phyloP scores from a whole-genome alignment of 352 stramenopile species.

The Phytopythium sindhum region DNA sequence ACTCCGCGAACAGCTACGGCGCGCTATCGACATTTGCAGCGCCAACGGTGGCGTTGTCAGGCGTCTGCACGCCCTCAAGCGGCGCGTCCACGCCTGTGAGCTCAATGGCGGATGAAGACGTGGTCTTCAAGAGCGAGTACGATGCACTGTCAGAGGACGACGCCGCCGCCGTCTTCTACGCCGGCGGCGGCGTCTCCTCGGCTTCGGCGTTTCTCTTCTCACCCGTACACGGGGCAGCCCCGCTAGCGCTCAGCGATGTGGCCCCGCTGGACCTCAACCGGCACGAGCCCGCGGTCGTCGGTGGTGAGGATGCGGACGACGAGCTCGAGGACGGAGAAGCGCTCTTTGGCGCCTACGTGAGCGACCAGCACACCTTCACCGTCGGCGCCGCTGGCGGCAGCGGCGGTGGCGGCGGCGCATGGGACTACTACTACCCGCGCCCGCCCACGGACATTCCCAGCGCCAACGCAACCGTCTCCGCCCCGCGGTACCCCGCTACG shows the following conservation, averaged over 20 bases:
- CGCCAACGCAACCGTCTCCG: neutral
- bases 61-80: conserved; percentile 9
- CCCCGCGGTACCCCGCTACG: neutral
- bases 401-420: conserved; percentile 8
- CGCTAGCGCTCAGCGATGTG: neutral
- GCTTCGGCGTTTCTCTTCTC: conserved; percentile 13
- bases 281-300: neutral
- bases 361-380: neutral
- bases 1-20: neutral
- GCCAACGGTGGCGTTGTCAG: neutral
- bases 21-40: neutral
- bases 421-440: conserved; percentile 46
- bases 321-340: conserved; percentile 39
- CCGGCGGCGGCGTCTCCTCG: neutral
- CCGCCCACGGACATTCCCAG: conserved; percentile 6
- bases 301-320: conserved; percentile 3
- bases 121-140: conserved; percentile 27
- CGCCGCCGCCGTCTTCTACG: conserved; percentile 12
- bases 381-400: neutral
- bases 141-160: conserved; percentile 12
- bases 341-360: conserved; percentile 46
- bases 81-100: conserved; percentile 16
- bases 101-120: conserved; percentile 19
- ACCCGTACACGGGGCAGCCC: neutral
- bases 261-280: conserved; percentile 9